phyloP scores from a whole-genome alignment of 1,284 basidiomycete genomes.

The Ganoderma lucidum region DNA sequence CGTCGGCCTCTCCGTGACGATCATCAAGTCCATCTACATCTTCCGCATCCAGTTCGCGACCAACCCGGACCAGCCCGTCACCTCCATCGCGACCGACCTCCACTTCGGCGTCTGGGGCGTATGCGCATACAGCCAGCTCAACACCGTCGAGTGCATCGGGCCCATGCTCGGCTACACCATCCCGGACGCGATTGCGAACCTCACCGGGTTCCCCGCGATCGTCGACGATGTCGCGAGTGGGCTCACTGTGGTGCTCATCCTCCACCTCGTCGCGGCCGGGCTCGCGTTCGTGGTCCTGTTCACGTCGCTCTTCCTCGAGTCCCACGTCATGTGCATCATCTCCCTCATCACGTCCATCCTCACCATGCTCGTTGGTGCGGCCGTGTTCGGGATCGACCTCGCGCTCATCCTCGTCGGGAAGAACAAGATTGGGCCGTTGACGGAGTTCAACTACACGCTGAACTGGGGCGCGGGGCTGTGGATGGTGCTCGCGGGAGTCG shows the following conservation, averaged over 20 bases:
- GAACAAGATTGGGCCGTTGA: conserved; percentile 50
- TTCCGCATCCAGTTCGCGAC: conserved; percentile 58
- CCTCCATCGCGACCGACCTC: conserved; percentile 65
- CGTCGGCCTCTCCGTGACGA: conserved; percentile 75
- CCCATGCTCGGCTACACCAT: conserved; percentile 59
- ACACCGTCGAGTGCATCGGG: conserved; percentile 58
- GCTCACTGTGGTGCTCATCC: conserved; percentile 66
- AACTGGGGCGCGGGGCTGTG: conserved; percentile 74
- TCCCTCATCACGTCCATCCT: conserved; percentile 65
- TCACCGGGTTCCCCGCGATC: conserved; percentile 54
- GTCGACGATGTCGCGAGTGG: conserved; percentile 55
- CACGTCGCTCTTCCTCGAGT: conserved; percentile 64
- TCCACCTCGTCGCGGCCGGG: conserved; percentile 70
- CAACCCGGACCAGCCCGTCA: conserved; percentile 45
- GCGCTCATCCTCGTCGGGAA: conserved; percentile 62
- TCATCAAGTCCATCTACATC: conserved; percentile 78
- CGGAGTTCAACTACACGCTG: conserved; percentile 54
- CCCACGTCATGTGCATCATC: conserved; percentile 55
- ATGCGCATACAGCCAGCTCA: conserved; percentile 57
- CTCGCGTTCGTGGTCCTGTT: conserved; percentile 62
- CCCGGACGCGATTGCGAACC: conserved; percentile 41
- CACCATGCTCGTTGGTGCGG: conserved; percentile 58
- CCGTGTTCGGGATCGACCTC: conserved; percentile 68
- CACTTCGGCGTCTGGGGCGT: conserved; percentile 82
- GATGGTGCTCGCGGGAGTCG: conserved; percentile 66